Conservation (phyloP, 2,329 filamentous ascomycete species). For the Aspergillus sergii region DNA sequence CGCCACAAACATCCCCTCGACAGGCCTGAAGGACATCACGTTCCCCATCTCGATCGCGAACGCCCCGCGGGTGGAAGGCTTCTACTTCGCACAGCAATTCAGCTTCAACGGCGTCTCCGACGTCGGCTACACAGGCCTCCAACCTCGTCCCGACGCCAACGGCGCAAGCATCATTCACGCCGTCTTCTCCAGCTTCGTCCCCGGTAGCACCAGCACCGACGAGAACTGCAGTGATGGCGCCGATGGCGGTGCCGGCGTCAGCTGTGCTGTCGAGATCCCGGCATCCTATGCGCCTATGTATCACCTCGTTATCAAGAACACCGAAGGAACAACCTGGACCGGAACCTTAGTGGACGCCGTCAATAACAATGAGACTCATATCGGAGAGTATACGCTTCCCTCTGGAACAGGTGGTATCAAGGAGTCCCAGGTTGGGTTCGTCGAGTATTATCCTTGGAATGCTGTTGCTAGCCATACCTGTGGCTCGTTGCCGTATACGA, state of each 20-base stretch:
- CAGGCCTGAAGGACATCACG: constrained; percentile 24
- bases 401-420: constrained; percentile 24
- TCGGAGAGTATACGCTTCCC: constrained; percentile 32
- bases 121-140: constrained; percentile 34
- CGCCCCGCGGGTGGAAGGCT: constrained; percentile 25
- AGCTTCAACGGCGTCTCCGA: constrained; percentile 22
- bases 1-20: constrained; percentile 10
- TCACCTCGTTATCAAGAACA: constrained; percentile 26
- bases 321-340: constrained; percentile 29
- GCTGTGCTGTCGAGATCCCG: constrained; percentile 27
- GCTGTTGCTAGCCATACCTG: constrained; percentile 17
- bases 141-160: constrained; percentile 23
- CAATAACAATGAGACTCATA: constrained; percentile 22
- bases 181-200: constrained; percentile 36
- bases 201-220: constrained; percentile 25
- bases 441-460: constrained; percentile 34
- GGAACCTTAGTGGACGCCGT: constrained; percentile 29
- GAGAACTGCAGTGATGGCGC: constrained; percentile 30
- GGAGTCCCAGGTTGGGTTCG: constrained; percentile 28
- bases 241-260: constrained; percentile 31
- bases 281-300: constrained; percentile 24
- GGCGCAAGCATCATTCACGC: constrained; percentile 30
- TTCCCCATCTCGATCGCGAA: constrained; percentile 27
- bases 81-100: constrained; percentile 35
- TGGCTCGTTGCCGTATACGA: constrained; percentile 21